Evolutionary conservation across 1,284 basidiomycete species (phyloP).

Genomic region (Gastroboletus turbinatus): DNA sequence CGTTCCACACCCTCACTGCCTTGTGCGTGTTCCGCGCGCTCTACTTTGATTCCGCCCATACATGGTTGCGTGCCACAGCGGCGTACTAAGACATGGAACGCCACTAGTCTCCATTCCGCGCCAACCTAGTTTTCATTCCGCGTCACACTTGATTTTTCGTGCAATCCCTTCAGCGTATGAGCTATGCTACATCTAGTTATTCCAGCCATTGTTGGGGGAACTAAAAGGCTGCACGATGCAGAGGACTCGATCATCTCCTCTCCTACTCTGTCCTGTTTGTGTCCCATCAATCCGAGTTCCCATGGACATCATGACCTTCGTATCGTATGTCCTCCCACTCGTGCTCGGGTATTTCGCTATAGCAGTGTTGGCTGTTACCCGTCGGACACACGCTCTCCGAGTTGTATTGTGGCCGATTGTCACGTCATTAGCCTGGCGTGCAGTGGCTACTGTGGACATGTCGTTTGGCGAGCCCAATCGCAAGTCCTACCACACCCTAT

Average conservation of each 20-base stretch:
- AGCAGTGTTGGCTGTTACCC: not conserved
- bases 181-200: no score
- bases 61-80: not conserved
- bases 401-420: constrained; percentile 46
- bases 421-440: constrained; percentile 41
- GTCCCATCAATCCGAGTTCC: not conserved
- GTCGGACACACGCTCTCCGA: constrained; percentile 40
- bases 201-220: not conserved
- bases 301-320: not conserved
- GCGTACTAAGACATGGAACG: not conserved
- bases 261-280: not conserved
- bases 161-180: no score
- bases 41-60: no score
- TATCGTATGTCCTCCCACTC: not conserved
- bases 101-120: not conserved
- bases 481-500: constrained; percentile 38
- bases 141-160: no score
- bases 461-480: constrained; percentile 35
- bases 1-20: not conserved
- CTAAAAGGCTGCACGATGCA: no score
- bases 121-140: no score
- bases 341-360: not conserved
- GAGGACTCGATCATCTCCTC: not conserved
- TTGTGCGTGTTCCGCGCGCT: not conserved
- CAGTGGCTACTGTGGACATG: constrained; percentile 43